Percentiles rank a stretch among this genome's conserved stretches.
These are phyloP conservation scores for Tranzscheliella williamsii DNA, from an alignment of 1,284 basidiomycete genomes.

Conservation along the genomic window DNA sequence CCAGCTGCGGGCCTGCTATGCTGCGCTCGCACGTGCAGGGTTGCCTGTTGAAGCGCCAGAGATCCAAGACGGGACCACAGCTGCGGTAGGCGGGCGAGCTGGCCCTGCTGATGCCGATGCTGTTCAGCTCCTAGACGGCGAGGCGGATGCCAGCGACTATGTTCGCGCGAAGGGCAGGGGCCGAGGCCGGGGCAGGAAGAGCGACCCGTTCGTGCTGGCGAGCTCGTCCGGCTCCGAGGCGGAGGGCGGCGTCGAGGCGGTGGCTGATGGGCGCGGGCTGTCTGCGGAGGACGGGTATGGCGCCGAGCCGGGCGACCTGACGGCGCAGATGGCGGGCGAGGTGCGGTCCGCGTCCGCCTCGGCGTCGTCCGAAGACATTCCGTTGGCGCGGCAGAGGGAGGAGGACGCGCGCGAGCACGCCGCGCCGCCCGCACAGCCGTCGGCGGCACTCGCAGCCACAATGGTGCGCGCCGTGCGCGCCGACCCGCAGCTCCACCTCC, in stretches of 20 bases:
- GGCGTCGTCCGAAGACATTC: slow-evolving; percentile 14
- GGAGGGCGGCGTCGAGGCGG: background rate
- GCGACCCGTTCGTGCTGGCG: slow-evolving; percentile 24
- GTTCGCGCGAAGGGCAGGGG: background rate
- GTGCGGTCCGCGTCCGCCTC: background rate
- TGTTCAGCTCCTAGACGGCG: background rate
- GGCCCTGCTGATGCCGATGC: background rate
- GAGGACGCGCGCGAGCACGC: background rate
- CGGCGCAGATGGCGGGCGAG: background rate
- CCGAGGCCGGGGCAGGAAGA: slow-evolving; percentile 20
- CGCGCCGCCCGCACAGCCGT: slow-evolving; percentile 1
- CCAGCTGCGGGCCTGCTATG: slow-evolving; percentile 21
- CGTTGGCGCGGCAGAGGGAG: background rate
- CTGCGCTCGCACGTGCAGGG: slow-evolving; percentile 4
- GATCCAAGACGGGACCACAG: background rate
- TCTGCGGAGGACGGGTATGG: background rate
- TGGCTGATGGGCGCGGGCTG: background rate
- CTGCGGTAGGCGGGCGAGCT: background rate
- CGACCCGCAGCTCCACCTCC: slow-evolving; percentile 1
- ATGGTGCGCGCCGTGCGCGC: slow-evolving; percentile 13
- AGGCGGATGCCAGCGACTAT: too few species aligned
- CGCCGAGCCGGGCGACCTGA: background rate
- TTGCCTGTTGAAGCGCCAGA: background rate
- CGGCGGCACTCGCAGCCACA: slow-evolving; percentile 8
- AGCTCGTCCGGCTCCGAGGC: slow-evolving; percentile 6